These are phyloP conservation scores for Lophiotrema nucula DNA, from an alignment of 495 filamentous ascomycete genomes.

Conservation along the genomic window DNA sequence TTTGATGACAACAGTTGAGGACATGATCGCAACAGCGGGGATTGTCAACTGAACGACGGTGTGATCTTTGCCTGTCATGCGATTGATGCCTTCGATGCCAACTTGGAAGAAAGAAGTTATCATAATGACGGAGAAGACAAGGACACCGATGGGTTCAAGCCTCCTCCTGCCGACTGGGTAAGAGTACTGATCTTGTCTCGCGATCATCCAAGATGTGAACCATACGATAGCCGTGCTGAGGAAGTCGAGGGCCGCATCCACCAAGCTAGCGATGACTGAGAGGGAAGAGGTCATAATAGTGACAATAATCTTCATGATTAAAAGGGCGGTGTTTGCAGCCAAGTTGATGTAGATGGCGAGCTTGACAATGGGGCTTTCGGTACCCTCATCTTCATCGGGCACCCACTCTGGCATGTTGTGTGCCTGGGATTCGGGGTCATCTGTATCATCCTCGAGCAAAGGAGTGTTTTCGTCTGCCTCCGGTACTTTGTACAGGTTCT, in stretches of 20 bases:
- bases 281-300: constrained; percentile 77
- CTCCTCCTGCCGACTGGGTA: constrained; percentile 79
- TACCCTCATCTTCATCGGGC: constrained; percentile 59
- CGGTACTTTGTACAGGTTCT: constrained; percentile 73
- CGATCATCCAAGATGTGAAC: constrained; percentile 74
- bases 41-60: constrained; percentile 68
- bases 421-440: constrained; percentile 39
- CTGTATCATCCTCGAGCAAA: constrained; percentile 49
- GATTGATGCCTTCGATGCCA: constrained; percentile 65
- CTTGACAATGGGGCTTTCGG: constrained; percentile 64
- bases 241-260: constrained; percentile 87
- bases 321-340: constrained; percentile 73
- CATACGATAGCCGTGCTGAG: constrained; percentile 83
- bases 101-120: constrained; percentile 87
- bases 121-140: constrained; percentile 55
- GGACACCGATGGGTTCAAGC: constrained; percentile 55
- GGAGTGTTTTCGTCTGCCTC: constrained; percentile 62
- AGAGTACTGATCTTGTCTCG: constrained; percentile 69
- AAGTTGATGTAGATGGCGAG: constrained; percentile 85
- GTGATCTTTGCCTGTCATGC: constrained; percentile 63
- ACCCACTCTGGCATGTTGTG: constrained; percentile 41
- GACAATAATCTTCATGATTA: constrained; percentile 77
- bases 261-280: constrained; percentile 83
- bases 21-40: constrained; percentile 80
- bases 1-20: constrained; percentile 78